phyloP scores from a whole-genome alignment of 139 green algal genomes.

The Desmodesmus armatus region DNA sequence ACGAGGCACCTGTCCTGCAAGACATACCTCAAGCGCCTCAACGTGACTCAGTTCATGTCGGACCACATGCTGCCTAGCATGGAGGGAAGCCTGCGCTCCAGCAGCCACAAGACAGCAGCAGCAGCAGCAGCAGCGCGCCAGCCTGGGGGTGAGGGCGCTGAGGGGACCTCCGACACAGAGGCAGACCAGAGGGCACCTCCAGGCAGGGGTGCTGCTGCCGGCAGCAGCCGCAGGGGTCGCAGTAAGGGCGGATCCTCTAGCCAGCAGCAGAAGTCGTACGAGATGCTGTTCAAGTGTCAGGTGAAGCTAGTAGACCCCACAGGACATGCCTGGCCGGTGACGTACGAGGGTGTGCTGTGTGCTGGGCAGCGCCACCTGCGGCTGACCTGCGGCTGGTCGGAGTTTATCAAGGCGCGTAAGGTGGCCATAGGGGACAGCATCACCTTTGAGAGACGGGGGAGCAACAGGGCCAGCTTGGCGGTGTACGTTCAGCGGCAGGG shows the following conservation, averaged over 20 bases:
- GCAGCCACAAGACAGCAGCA: slow-evolving; percentile 44
- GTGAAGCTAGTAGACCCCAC: slow-evolving; percentile 45
- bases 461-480: slow-evolving; percentile 49
- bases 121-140: not conserved
- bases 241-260: not conserved
- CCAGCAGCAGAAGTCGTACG: slow-evolving; percentile 31
- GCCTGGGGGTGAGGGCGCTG: not conserved
- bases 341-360: slow-evolving; percentile 65
- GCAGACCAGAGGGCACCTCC: too few species aligned
- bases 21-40: slow-evolving; percentile 56
- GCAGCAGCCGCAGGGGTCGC: not conserved
- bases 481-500: slow-evolving; percentile 44
- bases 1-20: slow-evolving; percentile 52
- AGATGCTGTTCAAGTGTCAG: slow-evolving; percentile 56
- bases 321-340: slow-evolving; percentile 17
- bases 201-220: not conserved
- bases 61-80: slow-evolving; percentile 48
- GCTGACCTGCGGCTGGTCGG: slow-evolving; percentile 60
- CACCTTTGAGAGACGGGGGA: slow-evolving; percentile 54
- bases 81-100: slow-evolving; percentile 44
- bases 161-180: not conserved
- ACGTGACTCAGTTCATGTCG: slow-evolving; percentile 57
- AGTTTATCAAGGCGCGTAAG: slow-evolving; percentile 52
- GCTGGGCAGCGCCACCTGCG: slow-evolving; percentile 58
- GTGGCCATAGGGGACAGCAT: slow-evolving; percentile 50